Evolutionary conservation across 352 stramenopile species (phyloP).

Genomic region (Pythium insidiosum): DNA sequence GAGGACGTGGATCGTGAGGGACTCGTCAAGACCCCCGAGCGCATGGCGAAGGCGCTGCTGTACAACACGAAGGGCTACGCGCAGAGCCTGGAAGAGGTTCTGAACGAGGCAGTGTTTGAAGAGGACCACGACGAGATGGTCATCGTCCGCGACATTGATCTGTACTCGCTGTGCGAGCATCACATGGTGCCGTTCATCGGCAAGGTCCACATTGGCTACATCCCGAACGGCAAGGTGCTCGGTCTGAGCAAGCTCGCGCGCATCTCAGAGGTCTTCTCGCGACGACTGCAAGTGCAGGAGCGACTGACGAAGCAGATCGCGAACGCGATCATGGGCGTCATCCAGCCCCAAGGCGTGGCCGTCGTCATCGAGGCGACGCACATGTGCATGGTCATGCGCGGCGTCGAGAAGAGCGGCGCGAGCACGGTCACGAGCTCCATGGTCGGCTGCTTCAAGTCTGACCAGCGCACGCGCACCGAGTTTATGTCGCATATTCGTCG

Average conservation of each 20-base stretch:
- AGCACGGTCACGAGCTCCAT: constrained; percentile 97
- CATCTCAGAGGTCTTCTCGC: constrained; percentile 96
- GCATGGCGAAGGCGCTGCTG: constrained; percentile 95
- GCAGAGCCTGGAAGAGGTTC: constrained; percentile 82
- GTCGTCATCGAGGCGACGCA: constrained; percentile 99
- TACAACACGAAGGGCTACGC: constrained; percentile 96
- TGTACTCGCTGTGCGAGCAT: constrained; percentile 99
- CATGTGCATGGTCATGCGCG: constrained; percentile 99
- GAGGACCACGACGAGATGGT: constrained; percentile 99
- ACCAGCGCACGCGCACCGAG: constrained; percentile 84
- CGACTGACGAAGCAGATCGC: constrained; percentile 99
- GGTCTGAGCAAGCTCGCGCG: constrained; percentile 98
- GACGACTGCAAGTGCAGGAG: constrained; percentile 98
- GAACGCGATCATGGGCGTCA: constrained; percentile 95
- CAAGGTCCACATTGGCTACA: constrained; percentile 93
- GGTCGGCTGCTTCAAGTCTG: constrained; percentile 94
- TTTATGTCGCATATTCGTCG: constrained; percentile 87
- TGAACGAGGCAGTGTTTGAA: constrained; percentile 98
- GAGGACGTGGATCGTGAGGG: constrained; percentile 94
- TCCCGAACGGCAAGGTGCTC: constrained; percentile 94
- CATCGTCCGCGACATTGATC: constrained; percentile 98
- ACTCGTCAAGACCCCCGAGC: constrained; percentile 93
- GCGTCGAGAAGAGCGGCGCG: constrained; percentile 96
- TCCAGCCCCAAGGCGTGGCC: constrained; percentile 95
- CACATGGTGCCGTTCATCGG: constrained; percentile 99